Evolutionary conservation across 345 rosid species (phyloP).

Genomic region (Salix koriyanagi): DNA sequence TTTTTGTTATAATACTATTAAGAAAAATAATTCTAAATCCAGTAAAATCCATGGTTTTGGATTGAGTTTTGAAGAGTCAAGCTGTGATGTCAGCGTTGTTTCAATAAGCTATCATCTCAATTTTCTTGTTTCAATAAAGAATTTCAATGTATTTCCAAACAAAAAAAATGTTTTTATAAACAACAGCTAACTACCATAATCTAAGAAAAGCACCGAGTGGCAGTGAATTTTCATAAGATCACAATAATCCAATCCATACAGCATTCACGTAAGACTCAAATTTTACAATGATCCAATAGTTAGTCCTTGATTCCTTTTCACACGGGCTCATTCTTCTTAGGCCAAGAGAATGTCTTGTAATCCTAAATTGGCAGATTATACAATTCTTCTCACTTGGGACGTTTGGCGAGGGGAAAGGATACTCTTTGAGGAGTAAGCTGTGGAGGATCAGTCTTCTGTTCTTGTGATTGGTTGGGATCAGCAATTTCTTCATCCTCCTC

Average conservation of each 20-base stretch:
- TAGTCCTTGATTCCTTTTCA: background rate
- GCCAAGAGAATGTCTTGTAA: background rate
- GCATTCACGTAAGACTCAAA: background rate
- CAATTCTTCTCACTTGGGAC: slow-evolving; percentile 34
- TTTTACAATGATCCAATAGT: background rate
- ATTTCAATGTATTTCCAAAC: too few species aligned
- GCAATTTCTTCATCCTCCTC: slow-evolving; percentile 71
- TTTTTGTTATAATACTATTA: too few species aligned
- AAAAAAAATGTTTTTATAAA: too few species aligned
- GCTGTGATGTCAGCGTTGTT: too few species aligned
- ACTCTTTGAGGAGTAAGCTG: slow-evolving; percentile 53
- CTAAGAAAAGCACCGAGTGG: background rate
- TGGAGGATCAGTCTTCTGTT: slow-evolving; percentile 42
- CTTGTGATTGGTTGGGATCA: slow-evolving; percentile 51
- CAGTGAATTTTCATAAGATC: background rate
- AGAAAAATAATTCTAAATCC: too few species aligned
- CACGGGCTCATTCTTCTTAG: background rate
- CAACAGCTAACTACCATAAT: too few species aligned
- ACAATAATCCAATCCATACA: background rate
- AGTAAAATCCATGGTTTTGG: too few species aligned
- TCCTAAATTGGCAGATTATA: background rate
- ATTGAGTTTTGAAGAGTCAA: too few species aligned
- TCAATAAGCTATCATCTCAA: too few species aligned
- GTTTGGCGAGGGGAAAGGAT: slow-evolving; percentile 65
- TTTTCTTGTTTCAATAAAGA: too few species aligned